Evolutionary conservation across 495 filamentous ascomycete species (phyloP).

Genomic region (Penicillium riverlandense): DNA sequence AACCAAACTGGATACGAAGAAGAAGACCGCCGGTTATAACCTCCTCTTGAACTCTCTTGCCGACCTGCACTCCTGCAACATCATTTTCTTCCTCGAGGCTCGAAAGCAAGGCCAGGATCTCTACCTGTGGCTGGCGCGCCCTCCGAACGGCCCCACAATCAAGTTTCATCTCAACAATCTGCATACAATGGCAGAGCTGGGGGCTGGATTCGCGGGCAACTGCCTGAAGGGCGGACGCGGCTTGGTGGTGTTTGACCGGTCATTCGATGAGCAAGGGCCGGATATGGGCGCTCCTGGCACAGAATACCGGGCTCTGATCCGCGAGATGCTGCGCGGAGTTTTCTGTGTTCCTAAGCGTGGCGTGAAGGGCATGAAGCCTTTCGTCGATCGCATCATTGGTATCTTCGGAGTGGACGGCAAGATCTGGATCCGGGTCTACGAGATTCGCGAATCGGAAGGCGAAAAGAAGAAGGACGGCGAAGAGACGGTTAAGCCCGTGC

Average conservation of each 20-base stretch:
- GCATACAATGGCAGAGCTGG: slow-evolving; percentile 90
- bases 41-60: slow-evolving; percentile 92
- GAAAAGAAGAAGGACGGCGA: slow-evolving; percentile 30
- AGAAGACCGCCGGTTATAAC: slow-evolving; percentile 60
- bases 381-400: slow-evolving; percentile 88
- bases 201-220: slow-evolving; percentile 84
- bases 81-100: slow-evolving; percentile 94
- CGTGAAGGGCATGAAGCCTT: slow-evolving; percentile 85
- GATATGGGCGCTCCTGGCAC: slow-evolving; percentile 34
- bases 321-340: slow-evolving; percentile 80
- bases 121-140: slow-evolving; percentile 89
- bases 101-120: slow-evolving; percentile 83
- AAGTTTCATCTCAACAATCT: slow-evolving; percentile 61
- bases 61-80: slow-evolving; percentile 98
- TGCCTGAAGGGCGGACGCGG: slow-evolving; percentile 93
- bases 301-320: slow-evolving; percentile 37
- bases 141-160: slow-evolving; percentile 90
- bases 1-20: slow-evolving; percentile 93
- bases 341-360: slow-evolving; percentile 84
- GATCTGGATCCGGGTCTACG: slow-evolving; percentile 94
- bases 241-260: slow-evolving; percentile 83
- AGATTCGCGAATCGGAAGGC: slow-evolving; percentile 77
- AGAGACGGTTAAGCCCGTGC: slow-evolving; percentile 22
- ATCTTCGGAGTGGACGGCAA: slow-evolving; percentile 92
- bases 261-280: slow-evolving; percentile 63